phyloP scores from a whole-genome alignment of 257 asterid species.

The Buddleja alternifolia region DNA sequence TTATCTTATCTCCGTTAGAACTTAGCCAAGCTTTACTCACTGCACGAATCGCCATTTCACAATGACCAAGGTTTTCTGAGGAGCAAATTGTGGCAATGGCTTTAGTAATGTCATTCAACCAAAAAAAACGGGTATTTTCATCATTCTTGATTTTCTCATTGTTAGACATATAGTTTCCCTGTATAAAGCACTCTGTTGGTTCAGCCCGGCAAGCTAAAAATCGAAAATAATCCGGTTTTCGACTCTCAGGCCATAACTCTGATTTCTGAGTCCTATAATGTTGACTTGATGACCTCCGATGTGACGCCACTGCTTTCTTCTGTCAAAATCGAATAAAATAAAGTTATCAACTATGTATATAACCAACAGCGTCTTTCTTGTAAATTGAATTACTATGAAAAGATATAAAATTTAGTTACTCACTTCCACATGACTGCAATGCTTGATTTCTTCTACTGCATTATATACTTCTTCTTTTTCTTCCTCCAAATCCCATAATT shows the following conservation, averaged over 20 bases:
- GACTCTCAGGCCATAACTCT: slow-evolving; percentile 44
- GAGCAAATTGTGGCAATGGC: slow-evolving; percentile 58
- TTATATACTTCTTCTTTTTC: slow-evolving; percentile 28
- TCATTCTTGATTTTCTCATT: slow-evolving; percentile 37
- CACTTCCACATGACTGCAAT: slow-evolving; percentile 47
- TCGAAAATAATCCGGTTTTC: slow-evolving; percentile 52
- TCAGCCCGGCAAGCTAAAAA: slow-evolving; percentile 59
- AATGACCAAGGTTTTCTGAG: slow-evolving; percentile 59
- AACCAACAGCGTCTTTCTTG: not conserved
- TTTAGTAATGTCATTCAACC: slow-evolving; percentile 33
- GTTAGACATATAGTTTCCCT: slow-evolving; percentile 23
- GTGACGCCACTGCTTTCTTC: slow-evolving; percentile 43
- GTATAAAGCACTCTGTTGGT: slow-evolving; percentile 36
- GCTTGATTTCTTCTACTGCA: slow-evolving; percentile 38
- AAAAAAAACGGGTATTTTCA: slow-evolving; percentile 13
- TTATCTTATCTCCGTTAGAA: slow-evolving; percentile 40
- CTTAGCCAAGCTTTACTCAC: slow-evolving; percentile 69
- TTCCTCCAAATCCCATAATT: slow-evolving; percentile 41
- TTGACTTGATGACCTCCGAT: slow-evolving; percentile 49
- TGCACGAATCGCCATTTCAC: slow-evolving; percentile 67
- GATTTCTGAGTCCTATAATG: slow-evolving; percentile 37
- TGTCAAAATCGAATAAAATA: slow-evolving; percentile 30
- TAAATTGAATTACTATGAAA: slow-evolving; percentile 8
- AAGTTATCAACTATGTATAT: not conserved
- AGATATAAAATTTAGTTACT: slow-evolving; percentile 37